Conservation (phyloP, 768 basidiomycete genomes). For the Boletellus sp. region DNA sequence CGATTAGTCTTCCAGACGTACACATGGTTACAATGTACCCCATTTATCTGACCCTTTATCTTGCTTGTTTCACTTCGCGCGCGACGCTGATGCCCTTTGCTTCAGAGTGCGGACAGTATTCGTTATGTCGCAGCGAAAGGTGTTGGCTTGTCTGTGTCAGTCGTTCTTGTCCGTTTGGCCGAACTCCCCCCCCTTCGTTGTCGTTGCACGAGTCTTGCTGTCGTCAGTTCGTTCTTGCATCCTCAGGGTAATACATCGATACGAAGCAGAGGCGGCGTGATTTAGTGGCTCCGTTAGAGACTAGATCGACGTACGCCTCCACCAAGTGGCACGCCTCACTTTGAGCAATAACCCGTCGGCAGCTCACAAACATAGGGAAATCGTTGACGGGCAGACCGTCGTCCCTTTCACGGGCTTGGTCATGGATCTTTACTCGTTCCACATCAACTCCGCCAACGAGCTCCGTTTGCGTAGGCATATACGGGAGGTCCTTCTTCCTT, state of each 20-base stretch:
- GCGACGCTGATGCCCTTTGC: conserved; percentile 6
- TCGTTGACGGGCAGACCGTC: too few relatives aligned
- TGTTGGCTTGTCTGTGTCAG: not conserved
- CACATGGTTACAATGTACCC: conserved; percentile 59
- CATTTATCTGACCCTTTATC: conserved; percentile 19
- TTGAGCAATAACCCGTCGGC: too few relatives aligned
- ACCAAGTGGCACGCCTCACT: too few relatives aligned
- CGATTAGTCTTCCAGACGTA: conserved; percentile 96
- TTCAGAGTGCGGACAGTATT: conserved; percentile 1
- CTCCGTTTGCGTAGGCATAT: conserved; percentile 42
- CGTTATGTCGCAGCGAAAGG: not conserved
- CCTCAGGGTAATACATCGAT: too few relatives aligned
- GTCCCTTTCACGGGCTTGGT: not conserved
- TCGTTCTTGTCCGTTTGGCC: not conserved
- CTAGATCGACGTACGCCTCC: too few relatives aligned
- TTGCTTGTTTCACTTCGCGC: not conserved
- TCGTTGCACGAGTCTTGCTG: not conserved
- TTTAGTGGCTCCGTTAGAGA: not conserved
- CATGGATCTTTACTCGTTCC: conserved; percentile 17
- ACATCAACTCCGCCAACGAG: conserved; percentile 17
- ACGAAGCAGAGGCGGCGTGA: conserved; percentile 6
- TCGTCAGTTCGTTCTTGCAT: conserved; percentile 1
- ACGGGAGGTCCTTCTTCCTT: conserved; percentile 50
- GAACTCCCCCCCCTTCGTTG: not conserved
- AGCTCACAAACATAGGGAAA: too few relatives aligned